Evolutionary conservation across 2,329 filamentous ascomycete genomes (phyloP).

Genomic region (Tolypocladium paradoxum): DNA sequence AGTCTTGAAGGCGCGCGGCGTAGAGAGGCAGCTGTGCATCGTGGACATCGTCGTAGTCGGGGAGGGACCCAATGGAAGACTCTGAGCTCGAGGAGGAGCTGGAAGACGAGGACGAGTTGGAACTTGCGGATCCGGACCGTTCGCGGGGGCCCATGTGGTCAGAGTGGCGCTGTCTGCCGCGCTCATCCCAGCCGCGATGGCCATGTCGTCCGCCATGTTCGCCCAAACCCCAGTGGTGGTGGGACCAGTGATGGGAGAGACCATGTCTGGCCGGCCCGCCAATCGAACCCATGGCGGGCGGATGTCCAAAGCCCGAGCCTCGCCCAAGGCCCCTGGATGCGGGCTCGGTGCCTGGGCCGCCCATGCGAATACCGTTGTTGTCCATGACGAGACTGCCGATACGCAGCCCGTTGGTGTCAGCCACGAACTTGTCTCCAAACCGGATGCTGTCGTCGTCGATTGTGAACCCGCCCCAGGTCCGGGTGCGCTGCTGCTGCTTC

Average conservation of each 20-base stretch:
- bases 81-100: slow-evolving; percentile 22
- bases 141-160: slow-evolving; percentile 7
- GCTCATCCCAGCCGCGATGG: not conserved
- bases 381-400: slow-evolving; percentile 34
- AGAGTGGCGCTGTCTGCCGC: not conserved
- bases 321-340: not conserved
- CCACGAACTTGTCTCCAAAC: slow-evolving; percentile 31
- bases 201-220: not conserved
- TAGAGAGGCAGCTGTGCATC: slow-evolving; percentile 37
- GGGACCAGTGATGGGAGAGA: slow-evolving; percentile 1
- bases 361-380: slow-evolving; percentile 23
- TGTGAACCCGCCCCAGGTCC: slow-evolving; percentile 21
- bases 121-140: slow-evolving; percentile 17
- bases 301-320: not conserved
- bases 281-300: not conserved
- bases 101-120: slow-evolving; percentile 23
- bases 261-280: slow-evolving; percentile 1
- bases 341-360: not conserved
- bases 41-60: slow-evolving; percentile 38
- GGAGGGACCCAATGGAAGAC: slow-evolving; percentile 41
- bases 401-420: slow-evolving; percentile 33
- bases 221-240: not conserved
- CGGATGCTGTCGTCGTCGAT: slow-evolving; percentile 32
- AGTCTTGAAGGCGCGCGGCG: slow-evolving; percentile 31
- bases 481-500: slow-evolving; percentile 3